A percentile compares a stretch with the other conserved stretches of the same genome.
These are phyloP conservation scores for Medicago arabica DNA, from an alignment of 306 rosid species.

Conservation along the genomic window DNA sequence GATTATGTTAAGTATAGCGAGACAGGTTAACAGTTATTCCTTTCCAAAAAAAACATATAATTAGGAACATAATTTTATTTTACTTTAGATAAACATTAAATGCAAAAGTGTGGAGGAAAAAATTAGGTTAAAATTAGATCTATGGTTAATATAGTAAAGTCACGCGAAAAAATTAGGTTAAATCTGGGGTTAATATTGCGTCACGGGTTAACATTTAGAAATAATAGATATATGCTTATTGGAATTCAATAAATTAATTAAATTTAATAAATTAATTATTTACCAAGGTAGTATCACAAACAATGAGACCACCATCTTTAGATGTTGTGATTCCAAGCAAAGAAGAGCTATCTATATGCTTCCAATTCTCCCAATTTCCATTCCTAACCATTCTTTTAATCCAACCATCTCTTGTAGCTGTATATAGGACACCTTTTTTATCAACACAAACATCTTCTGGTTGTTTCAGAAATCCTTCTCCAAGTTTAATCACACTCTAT, in stretches of 20 bases:
- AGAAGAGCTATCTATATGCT: constrained; percentile 43
- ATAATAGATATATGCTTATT: no score
- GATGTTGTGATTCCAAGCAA: constrained; percentile 59
- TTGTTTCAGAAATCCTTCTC: constrained; percentile 60
- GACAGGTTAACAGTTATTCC: no score
- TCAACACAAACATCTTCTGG: constrained; percentile 78
- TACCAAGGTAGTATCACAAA: constrained; percentile 53
- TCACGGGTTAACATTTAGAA: no score
- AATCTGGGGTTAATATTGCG: no score
- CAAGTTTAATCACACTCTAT: constrained; percentile 60
- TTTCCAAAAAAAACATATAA: no score
- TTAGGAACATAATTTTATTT: no score
- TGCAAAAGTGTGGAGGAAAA: no score
- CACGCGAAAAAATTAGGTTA: no score
- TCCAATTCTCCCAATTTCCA: constrained; percentile 70
- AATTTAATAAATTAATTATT: not conserved
- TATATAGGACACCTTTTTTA: constrained; percentile 55
- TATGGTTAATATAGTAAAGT: no score
- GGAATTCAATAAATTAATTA: not conserved
- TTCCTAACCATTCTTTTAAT: constrained; percentile 46
- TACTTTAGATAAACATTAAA: no score
- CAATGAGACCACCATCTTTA: constrained; percentile 62
- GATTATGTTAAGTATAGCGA: no score
- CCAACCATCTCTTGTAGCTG: constrained; percentile 76
- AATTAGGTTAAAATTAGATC: no score